phyloP scores from a whole-genome alignment of 345 rosid genomes.

The Salix suchowensis region DNA sequence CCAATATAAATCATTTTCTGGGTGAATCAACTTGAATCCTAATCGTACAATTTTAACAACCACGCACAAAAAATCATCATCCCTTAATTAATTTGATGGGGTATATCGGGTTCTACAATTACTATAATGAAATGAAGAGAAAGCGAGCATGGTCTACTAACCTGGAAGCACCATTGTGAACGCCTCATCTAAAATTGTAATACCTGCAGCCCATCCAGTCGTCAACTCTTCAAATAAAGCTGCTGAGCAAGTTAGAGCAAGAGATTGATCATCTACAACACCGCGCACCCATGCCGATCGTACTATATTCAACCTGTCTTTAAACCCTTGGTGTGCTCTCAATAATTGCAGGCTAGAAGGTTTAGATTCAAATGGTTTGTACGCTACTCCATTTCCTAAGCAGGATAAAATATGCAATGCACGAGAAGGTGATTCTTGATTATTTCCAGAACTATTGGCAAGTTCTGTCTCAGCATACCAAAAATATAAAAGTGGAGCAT shows the following conservation, averaged over 20 bases:
- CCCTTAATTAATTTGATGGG: too few relatives aligned
- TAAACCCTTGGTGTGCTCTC: slow-evolving; percentile 86
- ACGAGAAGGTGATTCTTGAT: slow-evolving; percentile 49
- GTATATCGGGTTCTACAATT: not conserved
- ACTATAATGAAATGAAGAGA: not conserved
- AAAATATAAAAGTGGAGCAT: slow-evolving; percentile 59
- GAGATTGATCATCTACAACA: slow-evolving; percentile 60
- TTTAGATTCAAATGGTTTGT: slow-evolving; percentile 55
- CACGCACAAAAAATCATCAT: too few relatives aligned
- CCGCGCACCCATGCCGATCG: slow-evolving; percentile 70
- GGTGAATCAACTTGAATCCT: too few relatives aligned
- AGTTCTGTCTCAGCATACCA: slow-evolving; percentile 94
- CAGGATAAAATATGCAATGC: slow-evolving; percentile 69
- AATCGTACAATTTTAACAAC: too few relatives aligned
- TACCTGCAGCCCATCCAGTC: slow-evolving; percentile 54
- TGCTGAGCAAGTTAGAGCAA: slow-evolving; percentile 70
- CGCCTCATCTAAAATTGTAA: slow-evolving; percentile 61
- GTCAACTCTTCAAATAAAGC: slow-evolving; percentile 85
- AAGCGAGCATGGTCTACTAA: slow-evolving; percentile 16
- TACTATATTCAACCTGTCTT: slow-evolving; percentile 54
- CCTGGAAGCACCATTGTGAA: slow-evolving; percentile 87
- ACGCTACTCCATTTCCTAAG: slow-evolving; percentile 66
- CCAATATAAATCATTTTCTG: too few relatives aligned
- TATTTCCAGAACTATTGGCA: slow-evolving; percentile 25
- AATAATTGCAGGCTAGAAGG: slow-evolving; percentile 75